Base-by-base conservation (phyloP, 257 asterid genomes). In the Ehretia macrophylla region DNA sequence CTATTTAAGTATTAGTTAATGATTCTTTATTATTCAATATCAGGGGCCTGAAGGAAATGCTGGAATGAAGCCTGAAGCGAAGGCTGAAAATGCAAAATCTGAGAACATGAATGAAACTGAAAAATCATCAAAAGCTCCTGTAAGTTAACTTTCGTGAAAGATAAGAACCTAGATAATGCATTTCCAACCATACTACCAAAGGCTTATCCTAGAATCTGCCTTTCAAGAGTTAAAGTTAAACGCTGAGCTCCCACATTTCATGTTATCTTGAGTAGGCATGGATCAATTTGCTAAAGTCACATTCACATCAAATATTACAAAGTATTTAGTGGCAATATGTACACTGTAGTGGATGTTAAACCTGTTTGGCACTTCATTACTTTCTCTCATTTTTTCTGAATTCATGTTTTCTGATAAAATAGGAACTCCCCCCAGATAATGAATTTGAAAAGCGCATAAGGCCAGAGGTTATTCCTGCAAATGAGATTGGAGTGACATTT, bases 401-500 rank as follows among this genome's bases (percentile, higher is more conserved):
- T 27, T 55, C 58, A 42, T 48, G 48, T 46, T 67, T 63, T 59
- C 17, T 45, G 46, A 62, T 32, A 62, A 39, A 39, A 39, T 97
- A 89, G 99, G 99, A 93, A 72, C 67, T 75, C 50, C 79, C 76
- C 72, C 99, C 97, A 1, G 99, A 93, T 79, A 89, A 93, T 63
- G 99, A 93, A 72, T 88, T 86, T 22, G 97, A 93, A 69, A 93
- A 88, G 74, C 96, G 97, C 46, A 89, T 89, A 68, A 80, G 97
- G 66, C 90, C 96, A 21, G 99, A 86, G 81, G 99, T 93, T 27
- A 93, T 93, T 74, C 97, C 96, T 8, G 81, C 97, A 56, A 79
- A 70, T 32, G 95, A 93, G 74, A 83, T 93, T 19, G 97, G 97
- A 50, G 96, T 93, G 22, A 80, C 96, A 55, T 93, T 89, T 67